A percentile compares a stretch with the other conserved stretches of the same genome.
Conservation (phyloP, 1,284 basidiomycete species). For the Trichosporon coremiiforme region DNA sequence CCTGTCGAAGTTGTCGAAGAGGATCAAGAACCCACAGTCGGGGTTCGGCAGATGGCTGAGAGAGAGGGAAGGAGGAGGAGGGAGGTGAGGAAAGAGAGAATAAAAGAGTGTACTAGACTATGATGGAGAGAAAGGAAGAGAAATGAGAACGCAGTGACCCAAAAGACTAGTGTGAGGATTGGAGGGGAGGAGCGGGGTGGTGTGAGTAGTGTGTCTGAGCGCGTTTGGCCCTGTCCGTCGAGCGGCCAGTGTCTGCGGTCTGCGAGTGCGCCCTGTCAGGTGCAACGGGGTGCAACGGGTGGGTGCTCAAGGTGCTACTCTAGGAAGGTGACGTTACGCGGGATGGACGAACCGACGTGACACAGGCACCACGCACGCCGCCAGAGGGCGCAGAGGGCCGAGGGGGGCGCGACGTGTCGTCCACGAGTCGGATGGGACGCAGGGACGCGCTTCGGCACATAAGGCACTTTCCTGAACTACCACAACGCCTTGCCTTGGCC, state of each 20-base stretch:
- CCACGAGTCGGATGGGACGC: constrained; percentile 9
- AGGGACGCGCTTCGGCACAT: constrained; percentile 15
- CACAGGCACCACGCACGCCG: background rate
- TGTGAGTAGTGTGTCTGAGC: constrained; percentile 16
- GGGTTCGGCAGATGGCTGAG: constrained; percentile 13
- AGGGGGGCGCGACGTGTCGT: background rate
- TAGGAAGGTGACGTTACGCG: constrained; percentile 19
- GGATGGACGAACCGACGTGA: constrained; percentile 18
- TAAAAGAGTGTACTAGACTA: constrained; percentile 10
- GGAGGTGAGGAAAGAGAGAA: background rate
- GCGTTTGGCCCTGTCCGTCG: background rate
- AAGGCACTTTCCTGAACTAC: constrained; percentile 10
- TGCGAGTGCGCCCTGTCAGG: background rate
- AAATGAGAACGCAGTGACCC: constrained; percentile 1
- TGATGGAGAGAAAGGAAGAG: constrained; percentile 15
- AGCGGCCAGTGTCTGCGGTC: background rate
- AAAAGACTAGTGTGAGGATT: background rate
- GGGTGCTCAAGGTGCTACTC: background rate
- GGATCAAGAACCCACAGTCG: constrained; percentile 4
- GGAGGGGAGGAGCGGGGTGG: constrained; percentile 10
- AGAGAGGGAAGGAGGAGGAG: constrained; percentile 3
- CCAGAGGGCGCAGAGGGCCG: background rate
- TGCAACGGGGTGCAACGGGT: constrained; percentile 11
- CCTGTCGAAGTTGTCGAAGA: constrained; percentile 5
- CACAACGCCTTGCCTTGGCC: background rate